These are phyloP conservation scores for Fusarium stilboides DNA, from an alignment of 2,329 filamentous ascomycete genomes.

Conservation along the genomic window DNA sequence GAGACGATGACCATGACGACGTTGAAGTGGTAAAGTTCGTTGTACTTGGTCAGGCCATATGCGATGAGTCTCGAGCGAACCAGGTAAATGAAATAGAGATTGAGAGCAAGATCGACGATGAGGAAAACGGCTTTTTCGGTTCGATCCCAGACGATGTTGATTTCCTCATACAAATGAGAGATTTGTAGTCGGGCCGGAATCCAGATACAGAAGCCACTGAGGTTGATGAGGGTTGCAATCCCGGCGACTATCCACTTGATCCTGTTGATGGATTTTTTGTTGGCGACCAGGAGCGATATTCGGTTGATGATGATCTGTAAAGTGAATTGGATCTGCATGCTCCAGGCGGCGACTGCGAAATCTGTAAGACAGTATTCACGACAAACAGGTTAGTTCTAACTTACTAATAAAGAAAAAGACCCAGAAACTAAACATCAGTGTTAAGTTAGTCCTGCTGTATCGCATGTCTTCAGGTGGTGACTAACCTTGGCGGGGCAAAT, in stretches of 20 bases:
- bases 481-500: slow-evolving; percentile 17
- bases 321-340: slow-evolving; percentile 41
- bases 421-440: slow-evolving; percentile 16
- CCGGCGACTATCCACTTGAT: slow-evolving; percentile 31
- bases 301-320: slow-evolving; percentile 41
- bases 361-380: not conserved
- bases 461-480: not conserved
- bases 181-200: slow-evolving; percentile 33
- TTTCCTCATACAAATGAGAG: slow-evolving; percentile 27
- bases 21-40: slow-evolving; percentile 32
- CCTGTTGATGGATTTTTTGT: slow-evolving; percentile 26
- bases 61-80: slow-evolving; percentile 31
- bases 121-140: slow-evolving; percentile 38
- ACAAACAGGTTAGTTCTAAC: not conserved
- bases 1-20: slow-evolving; percentile 31
- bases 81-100: slow-evolving; percentile 40
- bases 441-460: not conserved
- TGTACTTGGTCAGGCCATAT: slow-evolving; percentile 33
- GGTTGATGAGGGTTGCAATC: slow-evolving; percentile 30
- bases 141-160: slow-evolving; percentile 40
- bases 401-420: slow-evolving; percentile 42
- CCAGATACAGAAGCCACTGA: slow-evolving; percentile 41
- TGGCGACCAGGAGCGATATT: slow-evolving; percentile 30
- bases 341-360: slow-evolving; percentile 29
- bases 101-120: slow-evolving; percentile 30